Evolutionary conservation across 371 early-diverging fungal genomes (phyloP).

Genomic region (Rhizopus sp.): DNA sequence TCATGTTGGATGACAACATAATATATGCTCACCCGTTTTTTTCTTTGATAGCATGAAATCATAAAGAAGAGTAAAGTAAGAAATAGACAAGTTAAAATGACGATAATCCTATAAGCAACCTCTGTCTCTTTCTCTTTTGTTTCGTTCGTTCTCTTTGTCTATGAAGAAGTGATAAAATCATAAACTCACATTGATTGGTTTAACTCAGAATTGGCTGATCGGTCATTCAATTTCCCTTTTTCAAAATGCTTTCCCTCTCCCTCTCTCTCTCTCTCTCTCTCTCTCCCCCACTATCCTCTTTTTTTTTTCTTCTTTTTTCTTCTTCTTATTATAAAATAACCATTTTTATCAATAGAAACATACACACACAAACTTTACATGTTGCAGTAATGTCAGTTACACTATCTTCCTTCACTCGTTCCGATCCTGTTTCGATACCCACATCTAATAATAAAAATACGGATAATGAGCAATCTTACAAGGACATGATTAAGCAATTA

Average conservation of each 20-base stretch:
- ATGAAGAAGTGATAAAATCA: too few relatives aligned
- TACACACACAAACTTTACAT: too few relatives aligned
- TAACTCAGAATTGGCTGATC: background rate
- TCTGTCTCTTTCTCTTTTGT: too few relatives aligned
- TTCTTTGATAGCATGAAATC: too few relatives aligned
- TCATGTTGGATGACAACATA: too few relatives aligned
- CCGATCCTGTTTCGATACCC: conserved; percentile 35
- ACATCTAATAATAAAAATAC: conserved; percentile 17
- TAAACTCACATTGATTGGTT: too few relatives aligned
- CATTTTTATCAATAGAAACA: background rate
- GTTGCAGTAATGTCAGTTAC: conserved; percentile 23
- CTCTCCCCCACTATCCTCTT: conserved; percentile 11
- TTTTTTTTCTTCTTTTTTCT: conserved; percentile 4
- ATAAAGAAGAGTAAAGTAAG: too few relatives aligned
- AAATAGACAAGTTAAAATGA: too few relatives aligned
- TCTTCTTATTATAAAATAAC: background rate
- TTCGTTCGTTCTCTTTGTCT: too few relatives aligned
- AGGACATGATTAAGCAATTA: conserved; percentile 49
- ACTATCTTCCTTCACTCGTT: conserved; percentile 28
- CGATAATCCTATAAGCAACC: too few relatives aligned
- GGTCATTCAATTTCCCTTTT: background rate
- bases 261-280: too few relatives aligned
- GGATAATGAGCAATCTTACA: conserved; percentile 35
- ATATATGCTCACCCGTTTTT: too few relatives aligned
- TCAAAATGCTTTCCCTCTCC: conserved; percentile 11